phyloP scores from a whole-genome alignment of 306 rosid genomes.

The Carpinus viminea region DNA sequence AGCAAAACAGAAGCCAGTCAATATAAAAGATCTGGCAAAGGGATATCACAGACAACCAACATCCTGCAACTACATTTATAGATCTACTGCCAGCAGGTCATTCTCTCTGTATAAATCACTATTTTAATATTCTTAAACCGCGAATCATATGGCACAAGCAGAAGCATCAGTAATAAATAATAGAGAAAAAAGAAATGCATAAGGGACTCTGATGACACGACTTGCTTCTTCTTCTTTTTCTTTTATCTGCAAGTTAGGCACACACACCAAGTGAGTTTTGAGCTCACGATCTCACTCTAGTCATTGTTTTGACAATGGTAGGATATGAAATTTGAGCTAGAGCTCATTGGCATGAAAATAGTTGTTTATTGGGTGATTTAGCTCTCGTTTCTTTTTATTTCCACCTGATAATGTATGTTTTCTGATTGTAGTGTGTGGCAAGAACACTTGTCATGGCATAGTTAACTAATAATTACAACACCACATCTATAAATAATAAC shows the following conservation, averaged over 20 bases:
- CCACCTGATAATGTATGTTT: not conserved
- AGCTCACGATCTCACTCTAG: not conserved
- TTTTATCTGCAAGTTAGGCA: not conserved
- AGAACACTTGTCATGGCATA: not conserved
- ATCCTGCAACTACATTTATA: not conserved
- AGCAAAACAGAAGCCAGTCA: not conserved
- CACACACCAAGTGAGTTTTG: not conserved
- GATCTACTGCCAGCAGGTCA: too few species aligned
- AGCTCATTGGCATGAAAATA: not conserved
- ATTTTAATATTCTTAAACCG: not conserved
- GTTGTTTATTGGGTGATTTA: not conserved
- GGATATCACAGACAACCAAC: not conserved
- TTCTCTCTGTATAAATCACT: not conserved
- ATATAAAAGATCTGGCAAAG: not conserved
- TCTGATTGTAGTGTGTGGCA: not conserved
- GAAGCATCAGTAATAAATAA: not conserved
- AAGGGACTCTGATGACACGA: not conserved
- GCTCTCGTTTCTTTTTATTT: not conserved
- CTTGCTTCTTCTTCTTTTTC: not conserved
- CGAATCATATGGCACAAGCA: not conserved
- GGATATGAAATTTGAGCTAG: not conserved
- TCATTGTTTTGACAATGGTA: not conserved
- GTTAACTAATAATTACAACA: not conserved
- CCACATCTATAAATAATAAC: not conserved
- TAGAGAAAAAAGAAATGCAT: not conserved